Percentiles rank a stretch among this genome's conserved stretches.
phyloP scores from a whole-genome alignment of 225 moss, liverwort and hornwort species.

The Straminergon stramineum region DNA sequence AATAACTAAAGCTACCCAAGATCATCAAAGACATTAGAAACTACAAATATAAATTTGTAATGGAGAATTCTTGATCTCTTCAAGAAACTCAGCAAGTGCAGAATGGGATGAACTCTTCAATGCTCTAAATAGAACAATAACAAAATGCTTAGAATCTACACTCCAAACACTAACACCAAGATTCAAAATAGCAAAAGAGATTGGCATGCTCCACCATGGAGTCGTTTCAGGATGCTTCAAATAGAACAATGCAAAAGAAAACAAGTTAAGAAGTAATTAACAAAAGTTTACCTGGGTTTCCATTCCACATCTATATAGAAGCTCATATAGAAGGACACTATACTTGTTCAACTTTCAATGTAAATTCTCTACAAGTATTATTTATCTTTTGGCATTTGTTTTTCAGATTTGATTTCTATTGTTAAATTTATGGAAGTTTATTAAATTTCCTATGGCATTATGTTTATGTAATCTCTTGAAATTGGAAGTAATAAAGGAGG shows the following conservation, averaged over 20 bases:
- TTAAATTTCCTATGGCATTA: too few species aligned
- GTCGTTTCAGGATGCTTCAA: not conserved
- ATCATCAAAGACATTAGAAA: not conserved
- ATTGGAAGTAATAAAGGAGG: too few species aligned
- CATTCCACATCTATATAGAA: too few species aligned
- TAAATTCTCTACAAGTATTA: too few species aligned
- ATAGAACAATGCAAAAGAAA: not conserved
- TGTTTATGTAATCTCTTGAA: too few species aligned
- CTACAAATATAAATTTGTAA: slow-evolving; percentile 14
- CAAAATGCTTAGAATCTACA: not conserved
- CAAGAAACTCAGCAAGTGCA: slow-evolving; percentile 88
- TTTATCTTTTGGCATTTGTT: too few species aligned
- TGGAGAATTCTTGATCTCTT: slow-evolving; percentile 92
- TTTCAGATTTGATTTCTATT: too few species aligned
- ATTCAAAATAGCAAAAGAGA: not conserved
- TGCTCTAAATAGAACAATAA: slow-evolving; percentile 38
- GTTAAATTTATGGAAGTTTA: too few species aligned
- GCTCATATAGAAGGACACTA: too few species aligned
- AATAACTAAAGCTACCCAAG: not conserved
- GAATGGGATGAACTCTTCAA: slow-evolving; percentile 96
- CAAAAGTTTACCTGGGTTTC: too few species aligned
- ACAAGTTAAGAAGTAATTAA: not conserved
- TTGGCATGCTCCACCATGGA: not conserved
- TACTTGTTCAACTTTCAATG: too few species aligned
- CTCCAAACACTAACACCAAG: not conserved